Conservation (phyloP, 148 eudicot genomes). For the Heliamphora exappendiculata region DNA sequence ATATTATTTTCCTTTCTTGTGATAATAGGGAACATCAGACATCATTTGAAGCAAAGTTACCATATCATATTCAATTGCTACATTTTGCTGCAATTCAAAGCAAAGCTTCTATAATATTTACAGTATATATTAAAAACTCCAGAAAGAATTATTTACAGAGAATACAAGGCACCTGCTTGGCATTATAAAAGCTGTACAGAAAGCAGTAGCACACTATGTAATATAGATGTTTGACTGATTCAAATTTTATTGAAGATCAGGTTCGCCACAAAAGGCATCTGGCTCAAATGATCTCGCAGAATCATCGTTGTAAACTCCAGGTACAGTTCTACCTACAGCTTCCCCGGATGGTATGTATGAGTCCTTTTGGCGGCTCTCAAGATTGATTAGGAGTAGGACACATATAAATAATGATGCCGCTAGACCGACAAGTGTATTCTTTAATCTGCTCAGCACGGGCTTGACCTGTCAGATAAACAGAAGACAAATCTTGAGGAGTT, state of each 20-base stretch:
- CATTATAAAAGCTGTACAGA: neutral
- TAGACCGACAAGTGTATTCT: slow-evolving; percentile 60
- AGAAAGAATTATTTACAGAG: neutral
- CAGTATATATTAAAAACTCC: neutral
- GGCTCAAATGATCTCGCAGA: slow-evolving; percentile 93
- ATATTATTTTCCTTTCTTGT: neutral
- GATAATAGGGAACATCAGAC: neutral
- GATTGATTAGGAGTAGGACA: slow-evolving; percentile 32
- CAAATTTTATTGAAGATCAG: neutral
- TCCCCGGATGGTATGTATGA: slow-evolving; percentile 25
- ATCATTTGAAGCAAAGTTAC: no score
- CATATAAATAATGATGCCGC: slow-evolving; percentile 51
- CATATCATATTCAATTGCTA: neutral
- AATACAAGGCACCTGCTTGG: neutral
- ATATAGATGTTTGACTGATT: neutral
- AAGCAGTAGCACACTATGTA: neutral
- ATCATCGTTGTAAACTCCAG: slow-evolving; percentile 76
- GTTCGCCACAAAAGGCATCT: slow-evolving; percentile 46
- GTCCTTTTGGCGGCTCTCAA: slow-evolving; percentile 37
- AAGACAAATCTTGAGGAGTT: neutral
- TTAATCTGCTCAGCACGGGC: slow-evolving; percentile 72
- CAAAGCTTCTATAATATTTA: neutral
- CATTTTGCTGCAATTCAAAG: neutral
- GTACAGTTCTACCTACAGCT: slow-evolving; percentile 52
- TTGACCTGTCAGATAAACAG: slow-evolving; percentile 51